Conservation (phyloP, 108 stramenopile species). For the Mediolabrus comicus region DNA sequence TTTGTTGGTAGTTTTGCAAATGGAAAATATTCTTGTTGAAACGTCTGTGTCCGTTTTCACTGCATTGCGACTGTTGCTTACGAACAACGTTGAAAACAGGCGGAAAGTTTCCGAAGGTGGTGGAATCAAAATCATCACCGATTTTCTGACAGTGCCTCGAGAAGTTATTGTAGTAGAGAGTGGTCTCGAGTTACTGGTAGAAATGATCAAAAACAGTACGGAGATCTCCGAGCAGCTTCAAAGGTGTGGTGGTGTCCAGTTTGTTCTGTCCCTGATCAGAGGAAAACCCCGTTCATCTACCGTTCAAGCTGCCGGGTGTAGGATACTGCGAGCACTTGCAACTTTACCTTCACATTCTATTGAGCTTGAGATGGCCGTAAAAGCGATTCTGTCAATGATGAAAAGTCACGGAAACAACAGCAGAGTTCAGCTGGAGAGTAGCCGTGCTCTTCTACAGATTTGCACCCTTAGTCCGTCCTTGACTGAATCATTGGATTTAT, state of each 20-base stretch:
- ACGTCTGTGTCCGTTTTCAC: conserved; percentile 13
- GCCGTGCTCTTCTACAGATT: not conserved
- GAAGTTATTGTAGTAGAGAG: conserved; percentile 13
- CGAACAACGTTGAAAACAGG: conserved; percentile 10
- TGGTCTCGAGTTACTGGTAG: conserved; percentile 21
- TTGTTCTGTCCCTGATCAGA: conserved; percentile 24
- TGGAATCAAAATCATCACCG: conserved; percentile 14
- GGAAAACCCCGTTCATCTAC: conserved; percentile 1
- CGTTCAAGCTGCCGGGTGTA: not conserved
- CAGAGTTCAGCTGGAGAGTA: not conserved
- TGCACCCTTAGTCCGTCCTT: not conserved
- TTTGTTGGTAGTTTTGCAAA: conserved; percentile 19
- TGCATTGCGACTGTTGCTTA: conserved; percentile 30
- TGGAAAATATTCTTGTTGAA: not conserved
- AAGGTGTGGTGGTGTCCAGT: conserved; percentile 16
- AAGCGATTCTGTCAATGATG: not conserved
- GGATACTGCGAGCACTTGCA: not conserved
- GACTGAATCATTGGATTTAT: not conserved
- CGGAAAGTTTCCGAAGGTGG: conserved; percentile 2
- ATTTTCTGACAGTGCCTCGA: conserved; percentile 8
- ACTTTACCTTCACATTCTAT: not conserved
- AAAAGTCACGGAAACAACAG: not conserved
- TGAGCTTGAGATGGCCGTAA: not conserved
- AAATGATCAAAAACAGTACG: conserved; percentile 15
- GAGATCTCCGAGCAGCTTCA: conserved; percentile 8